A percentile compares a stretch with the other conserved stretches of the same genome.
Evolutionary conservation across 306 rosid species (phyloP).

Genomic region (Cicer chorassanicum): DNA sequence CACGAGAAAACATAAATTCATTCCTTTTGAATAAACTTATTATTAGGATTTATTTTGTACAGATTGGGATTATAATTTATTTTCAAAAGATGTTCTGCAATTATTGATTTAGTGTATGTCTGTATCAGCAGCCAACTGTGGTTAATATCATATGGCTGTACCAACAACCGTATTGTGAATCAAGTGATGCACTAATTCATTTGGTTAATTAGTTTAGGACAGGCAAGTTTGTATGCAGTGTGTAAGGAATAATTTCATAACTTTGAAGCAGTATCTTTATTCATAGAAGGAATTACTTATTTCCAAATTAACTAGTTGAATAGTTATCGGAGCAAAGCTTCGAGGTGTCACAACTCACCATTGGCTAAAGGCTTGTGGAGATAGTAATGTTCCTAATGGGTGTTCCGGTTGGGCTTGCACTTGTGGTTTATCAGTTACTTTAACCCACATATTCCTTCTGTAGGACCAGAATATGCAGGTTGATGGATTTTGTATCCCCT

Average conservation of each 20-base stretch:
- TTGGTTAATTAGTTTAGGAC: slow-evolving; percentile 7
- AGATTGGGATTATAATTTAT: not conserved
- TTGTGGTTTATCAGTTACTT: slow-evolving; percentile 1
- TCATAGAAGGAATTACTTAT: not conserved
- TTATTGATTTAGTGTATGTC: slow-evolving; percentile 13
- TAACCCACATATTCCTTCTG: not conserved
- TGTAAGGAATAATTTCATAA: not conserved
- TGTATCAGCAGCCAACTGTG: not conserved
- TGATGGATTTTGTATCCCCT: slow-evolving; percentile 14
- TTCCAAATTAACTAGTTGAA: not conserved
- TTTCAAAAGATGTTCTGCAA: not conserved
- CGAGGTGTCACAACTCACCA: not conserved
- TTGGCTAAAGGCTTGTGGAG: slow-evolving; percentile 4
- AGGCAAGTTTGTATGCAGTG: not conserved
- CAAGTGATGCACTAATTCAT: not conserved
- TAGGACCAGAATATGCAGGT: slow-evolving; percentile 6
- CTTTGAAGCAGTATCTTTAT: not conserved
- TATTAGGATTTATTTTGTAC: not conserved
- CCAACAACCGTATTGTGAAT: not conserved
- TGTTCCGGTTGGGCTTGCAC: not conserved
- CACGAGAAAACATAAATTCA: not conserved
- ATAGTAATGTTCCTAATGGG: not conserved
- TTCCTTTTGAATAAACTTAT: not conserved
- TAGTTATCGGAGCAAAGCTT: not conserved
- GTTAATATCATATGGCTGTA: not conserved